These are phyloP conservation scores for Fonsecaea monophora DNA, from an alignment of 2,329 filamentous ascomycete genomes.

Conservation along the genomic window DNA sequence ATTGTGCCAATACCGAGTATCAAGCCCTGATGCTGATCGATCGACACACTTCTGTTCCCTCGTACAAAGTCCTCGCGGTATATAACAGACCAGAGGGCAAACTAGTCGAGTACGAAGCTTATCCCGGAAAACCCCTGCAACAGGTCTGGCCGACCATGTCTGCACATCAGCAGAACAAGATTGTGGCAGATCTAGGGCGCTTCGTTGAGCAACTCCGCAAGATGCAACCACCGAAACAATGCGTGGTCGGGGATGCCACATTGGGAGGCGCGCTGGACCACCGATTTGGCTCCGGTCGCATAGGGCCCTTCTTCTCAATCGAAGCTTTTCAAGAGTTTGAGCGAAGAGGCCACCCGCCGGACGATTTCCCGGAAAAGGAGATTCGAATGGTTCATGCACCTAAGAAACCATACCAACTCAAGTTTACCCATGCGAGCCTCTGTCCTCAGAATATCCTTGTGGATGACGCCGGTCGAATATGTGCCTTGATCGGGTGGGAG, in stretches of 20 bases:
- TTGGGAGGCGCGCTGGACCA: constrained; percentile 40
- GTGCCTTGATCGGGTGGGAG: constrained; percentile 44
- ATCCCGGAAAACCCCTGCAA: constrained; percentile 36
- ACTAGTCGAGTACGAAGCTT: constrained; percentile 39
- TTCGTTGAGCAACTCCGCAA: constrained; percentile 41
- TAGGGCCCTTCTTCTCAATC: constrained; percentile 40
- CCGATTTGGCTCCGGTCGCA: constrained; percentile 35
- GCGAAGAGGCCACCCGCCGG: constrained; percentile 34
- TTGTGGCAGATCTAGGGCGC: constrained; percentile 37
- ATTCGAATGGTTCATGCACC: constrained; percentile 35
- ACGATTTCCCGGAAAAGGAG: constrained; percentile 37
- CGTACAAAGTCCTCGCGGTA: constrained; percentile 37
- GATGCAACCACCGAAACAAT: constrained; percentile 40
- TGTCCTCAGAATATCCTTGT: constrained; percentile 43
- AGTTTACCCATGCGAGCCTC: constrained; percentile 44
- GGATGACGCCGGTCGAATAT: constrained; percentile 39
- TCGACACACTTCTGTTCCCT: constrained; percentile 38
- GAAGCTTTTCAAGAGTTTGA: constrained; percentile 40
- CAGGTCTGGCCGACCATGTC: constrained; percentile 34
- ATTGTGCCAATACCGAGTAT: constrained; percentile 39
- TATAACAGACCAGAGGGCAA: constrained; percentile 40
- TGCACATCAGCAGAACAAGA: constrained; percentile 38
- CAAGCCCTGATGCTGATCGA: constrained; percentile 39
- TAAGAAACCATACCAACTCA: constrained; percentile 39
- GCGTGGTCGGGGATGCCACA: constrained; percentile 39